Evolutionary conservation across 768 basidiomycete genomes (phyloP).

Genomic region (Mycena haematopus): DNA sequence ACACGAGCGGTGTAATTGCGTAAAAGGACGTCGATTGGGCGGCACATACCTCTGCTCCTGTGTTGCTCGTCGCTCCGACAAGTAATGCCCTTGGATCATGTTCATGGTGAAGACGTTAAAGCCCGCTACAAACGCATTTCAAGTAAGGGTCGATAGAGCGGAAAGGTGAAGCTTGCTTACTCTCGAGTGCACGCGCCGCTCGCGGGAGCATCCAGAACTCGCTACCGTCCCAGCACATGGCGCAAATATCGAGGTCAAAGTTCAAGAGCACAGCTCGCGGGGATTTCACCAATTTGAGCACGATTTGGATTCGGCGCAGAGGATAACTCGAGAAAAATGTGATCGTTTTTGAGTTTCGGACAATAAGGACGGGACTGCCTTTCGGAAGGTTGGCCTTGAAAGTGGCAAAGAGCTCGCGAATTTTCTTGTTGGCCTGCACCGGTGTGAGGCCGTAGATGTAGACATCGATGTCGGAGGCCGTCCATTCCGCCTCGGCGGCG

Average conservation of each 20-base stretch:
- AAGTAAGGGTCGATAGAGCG: too few species aligned
- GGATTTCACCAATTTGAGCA: slow-evolving; percentile 18
- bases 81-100: slow-evolving; percentile 17
- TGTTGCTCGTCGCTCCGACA: not conserved
- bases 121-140: slow-evolving; percentile 3
- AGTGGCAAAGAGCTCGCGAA: slow-evolving; percentile 1
- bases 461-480: slow-evolving; percentile 15
- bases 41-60: slow-evolving; percentile 7
- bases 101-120: slow-evolving; percentile 17
- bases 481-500: not conserved
- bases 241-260: slow-evolving; percentile 24
- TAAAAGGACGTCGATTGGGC: too few species aligned
- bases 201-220: slow-evolving; percentile 19
- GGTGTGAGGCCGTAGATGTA: slow-evolving; percentile 13
- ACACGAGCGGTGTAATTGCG: not conserved
- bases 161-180: not conserved
- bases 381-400: slow-evolving; percentile 8
- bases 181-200: slow-evolving; percentile 21
- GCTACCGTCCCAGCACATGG: slow-evolving; percentile 14
- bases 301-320: slow-evolving; percentile 16
- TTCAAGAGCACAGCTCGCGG: slow-evolving; percentile 7
- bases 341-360: slow-evolving; percentile 16
- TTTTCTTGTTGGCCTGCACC: not conserved
- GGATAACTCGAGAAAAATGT: slow-evolving; percentile 22
- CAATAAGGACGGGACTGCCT: slow-evolving; percentile 1